A percentile compares a stretch with the other conserved stretches of the same genome.
phyloP scores from a whole-genome alignment of 441 rosid species.

The Codiaeum variegatum region DNA sequence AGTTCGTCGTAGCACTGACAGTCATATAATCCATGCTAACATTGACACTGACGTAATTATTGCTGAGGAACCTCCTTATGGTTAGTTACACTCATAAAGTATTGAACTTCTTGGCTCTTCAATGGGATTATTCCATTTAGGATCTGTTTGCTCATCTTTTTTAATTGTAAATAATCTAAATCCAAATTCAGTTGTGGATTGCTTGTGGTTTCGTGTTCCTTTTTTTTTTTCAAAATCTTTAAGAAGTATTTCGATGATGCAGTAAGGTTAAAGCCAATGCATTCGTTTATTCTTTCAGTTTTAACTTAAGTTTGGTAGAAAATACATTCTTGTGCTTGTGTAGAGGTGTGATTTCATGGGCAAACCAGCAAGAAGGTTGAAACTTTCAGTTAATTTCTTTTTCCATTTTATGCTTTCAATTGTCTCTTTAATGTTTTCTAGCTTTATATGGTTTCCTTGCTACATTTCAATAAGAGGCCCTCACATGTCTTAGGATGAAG shows the following conservation, averaged over 20 bases:
- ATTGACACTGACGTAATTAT: constrained; percentile 97
- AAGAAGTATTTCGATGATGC: neutral
- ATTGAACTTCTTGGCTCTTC: neutral
- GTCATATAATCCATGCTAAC: constrained; percentile 97
- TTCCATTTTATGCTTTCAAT: neutral
- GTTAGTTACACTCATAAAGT: constrained; percentile 40
- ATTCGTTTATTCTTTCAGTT: neutral
- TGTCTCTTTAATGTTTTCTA: neutral
- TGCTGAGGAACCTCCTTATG: constrained; percentile 97
- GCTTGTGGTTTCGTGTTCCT: neutral
- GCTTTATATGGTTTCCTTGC: neutral
- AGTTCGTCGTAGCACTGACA: constrained; percentile 96
- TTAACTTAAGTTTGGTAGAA: neutral
- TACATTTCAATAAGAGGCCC: neutral
- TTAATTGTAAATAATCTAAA: neutral
- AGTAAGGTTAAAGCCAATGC: neutral
- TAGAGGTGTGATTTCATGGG: neutral
- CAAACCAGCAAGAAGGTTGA: neutral
- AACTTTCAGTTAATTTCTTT: neutral
- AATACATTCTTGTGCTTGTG: neutral
- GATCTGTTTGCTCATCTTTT: neutral
- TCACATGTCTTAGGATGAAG: neutral
- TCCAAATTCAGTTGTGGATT: neutral
- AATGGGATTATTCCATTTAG: neutral
- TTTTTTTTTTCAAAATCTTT: neutral